Conservation (phyloP, 2,329 filamentous ascomycete genomes). For the Teratosphaeria nubilosa region DNA sequence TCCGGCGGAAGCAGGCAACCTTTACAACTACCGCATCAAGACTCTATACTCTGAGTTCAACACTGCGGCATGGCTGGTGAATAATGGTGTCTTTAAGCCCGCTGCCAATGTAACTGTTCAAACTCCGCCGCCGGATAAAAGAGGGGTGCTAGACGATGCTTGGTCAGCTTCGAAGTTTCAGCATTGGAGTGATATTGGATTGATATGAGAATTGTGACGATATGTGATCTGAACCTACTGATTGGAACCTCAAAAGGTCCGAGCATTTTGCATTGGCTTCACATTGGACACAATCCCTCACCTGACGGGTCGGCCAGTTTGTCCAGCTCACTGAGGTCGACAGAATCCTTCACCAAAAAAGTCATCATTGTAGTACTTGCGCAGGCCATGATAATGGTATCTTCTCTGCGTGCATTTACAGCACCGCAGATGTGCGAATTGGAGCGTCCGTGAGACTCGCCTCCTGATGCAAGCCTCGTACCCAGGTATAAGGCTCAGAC, state of each 20-base stretch:
- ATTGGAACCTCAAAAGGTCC: not conserved
- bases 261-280: not conserved
- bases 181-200: not conserved
- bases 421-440: slow-evolving; percentile 1
- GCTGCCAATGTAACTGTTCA: slow-evolving; percentile 1
- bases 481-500: not conserved
- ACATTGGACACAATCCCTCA: not conserved
- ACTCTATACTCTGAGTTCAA: slow-evolving; percentile 18
- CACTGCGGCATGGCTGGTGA: slow-evolving; percentile 17
- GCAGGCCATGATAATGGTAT: not conserved
- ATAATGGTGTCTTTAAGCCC: slow-evolving; percentile 12
- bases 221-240: not conserved
- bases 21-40: slow-evolving; percentile 14
- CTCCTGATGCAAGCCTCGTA: slow-evolving; percentile 2
- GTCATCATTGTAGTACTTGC: not conserved
- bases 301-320: not conserved
- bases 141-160: not conserved
- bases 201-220: not conserved
- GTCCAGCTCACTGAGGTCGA: not conserved
- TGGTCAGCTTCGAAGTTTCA: not conserved
- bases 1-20: slow-evolving; percentile 9
- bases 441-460: not conserved
- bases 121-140: not conserved
- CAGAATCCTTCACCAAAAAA: not conserved
- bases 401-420: not conserved